Evolutionary conservation across 192 early-diverging fungal genomes (phyloP).

Genomic region (Linnemannia zychae): DNA sequence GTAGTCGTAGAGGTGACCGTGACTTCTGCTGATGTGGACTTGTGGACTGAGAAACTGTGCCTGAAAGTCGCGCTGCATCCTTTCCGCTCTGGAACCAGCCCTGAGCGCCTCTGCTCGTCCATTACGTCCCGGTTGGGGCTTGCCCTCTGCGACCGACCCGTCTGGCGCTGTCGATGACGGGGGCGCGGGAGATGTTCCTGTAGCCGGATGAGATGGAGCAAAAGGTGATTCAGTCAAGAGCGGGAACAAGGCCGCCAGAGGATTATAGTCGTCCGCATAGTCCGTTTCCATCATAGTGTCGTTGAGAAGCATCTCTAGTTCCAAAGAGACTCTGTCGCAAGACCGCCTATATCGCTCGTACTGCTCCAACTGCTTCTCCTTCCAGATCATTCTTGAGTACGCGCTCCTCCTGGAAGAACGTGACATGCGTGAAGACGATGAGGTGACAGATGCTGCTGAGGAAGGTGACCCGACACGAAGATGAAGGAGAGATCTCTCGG

Average conservation of each 20-base stretch:
- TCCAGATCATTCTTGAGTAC: conserved; percentile 47
- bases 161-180: neutral
- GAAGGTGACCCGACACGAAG: neutral
- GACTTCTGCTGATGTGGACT: conserved; percentile 6
- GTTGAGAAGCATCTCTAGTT: conserved; percentile 37
- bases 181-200: neutral
- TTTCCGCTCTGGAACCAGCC: conserved; percentile 13
- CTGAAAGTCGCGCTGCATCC: conserved; percentile 19
- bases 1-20: neutral
- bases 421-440: conserved; percentile 15
- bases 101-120: neutral
- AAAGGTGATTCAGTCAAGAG: neutral
- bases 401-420: conserved; percentile 9
- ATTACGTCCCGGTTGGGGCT: neutral
- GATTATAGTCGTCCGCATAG: neutral
- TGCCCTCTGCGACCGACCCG: neutral
- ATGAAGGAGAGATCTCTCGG: neutral
- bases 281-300: conserved; percentile 19
- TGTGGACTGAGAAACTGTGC: conserved; percentile 21
- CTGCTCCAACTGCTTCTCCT: conserved; percentile 50
- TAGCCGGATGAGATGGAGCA: neutral
- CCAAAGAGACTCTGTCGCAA: conserved; percentile 39
- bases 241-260: neutral
- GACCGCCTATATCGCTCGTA: conserved; percentile 45
- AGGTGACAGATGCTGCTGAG: neutral